Evolutionary conservation across 257 asterid species (phyloP).

Genomic region (Capsicum chinense): DNA sequence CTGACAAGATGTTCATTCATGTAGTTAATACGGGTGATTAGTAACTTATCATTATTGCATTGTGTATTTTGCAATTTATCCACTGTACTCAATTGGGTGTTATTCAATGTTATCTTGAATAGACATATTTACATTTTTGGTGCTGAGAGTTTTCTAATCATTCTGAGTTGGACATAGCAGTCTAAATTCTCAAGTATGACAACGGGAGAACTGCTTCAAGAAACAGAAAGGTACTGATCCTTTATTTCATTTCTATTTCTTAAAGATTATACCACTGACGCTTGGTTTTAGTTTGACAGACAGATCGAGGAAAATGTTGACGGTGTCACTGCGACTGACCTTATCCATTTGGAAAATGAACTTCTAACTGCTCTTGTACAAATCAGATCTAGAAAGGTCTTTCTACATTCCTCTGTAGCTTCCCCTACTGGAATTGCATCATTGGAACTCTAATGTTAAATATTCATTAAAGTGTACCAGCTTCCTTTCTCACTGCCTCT

Average conservation of each 20-base stretch:
- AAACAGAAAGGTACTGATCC: slow-evolving; percentile 14
- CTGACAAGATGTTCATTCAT: not conserved
- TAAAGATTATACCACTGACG: not conserved
- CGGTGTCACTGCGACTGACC: not conserved
- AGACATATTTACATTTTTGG: not conserved
- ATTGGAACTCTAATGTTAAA: not conserved
- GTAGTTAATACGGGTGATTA: not conserved
- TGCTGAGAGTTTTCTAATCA: not conserved
- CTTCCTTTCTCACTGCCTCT: too few species aligned
- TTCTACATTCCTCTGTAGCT: not conserved
- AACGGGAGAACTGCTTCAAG: not conserved
- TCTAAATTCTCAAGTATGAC: not conserved
- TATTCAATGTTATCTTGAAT: not conserved
- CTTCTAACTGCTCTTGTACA: not conserved
- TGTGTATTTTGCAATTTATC: not conserved
- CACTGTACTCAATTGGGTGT: not conserved
- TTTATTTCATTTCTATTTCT: not conserved
- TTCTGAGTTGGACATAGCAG: slow-evolving; percentile 18
- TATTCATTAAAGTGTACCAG: not conserved
- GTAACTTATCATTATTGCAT: not conserved
- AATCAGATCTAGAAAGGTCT: slow-evolving; percentile 19
- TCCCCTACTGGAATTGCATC: not conserved
- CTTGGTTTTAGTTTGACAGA: not conserved
- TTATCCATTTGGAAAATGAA: slow-evolving; percentile 6
- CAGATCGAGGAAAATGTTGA: not conserved